Conservation (phyloP, 768 basidiomycete species). For the Suillus decipiens region DNA sequence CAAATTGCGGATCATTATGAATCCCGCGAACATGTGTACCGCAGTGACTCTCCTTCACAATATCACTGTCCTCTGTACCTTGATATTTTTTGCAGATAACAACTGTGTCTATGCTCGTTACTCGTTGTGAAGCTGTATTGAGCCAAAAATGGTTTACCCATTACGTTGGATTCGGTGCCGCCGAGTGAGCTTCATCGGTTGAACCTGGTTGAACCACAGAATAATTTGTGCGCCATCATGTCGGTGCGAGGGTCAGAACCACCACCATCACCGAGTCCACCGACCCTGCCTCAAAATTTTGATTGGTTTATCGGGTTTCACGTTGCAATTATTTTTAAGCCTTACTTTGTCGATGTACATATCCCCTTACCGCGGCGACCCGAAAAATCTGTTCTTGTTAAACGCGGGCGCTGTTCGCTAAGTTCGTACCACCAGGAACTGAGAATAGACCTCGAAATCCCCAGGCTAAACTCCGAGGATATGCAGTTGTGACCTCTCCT, state of each 20-base stretch:
- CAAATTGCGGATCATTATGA: too few relatives aligned
- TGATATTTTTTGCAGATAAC: background rate
- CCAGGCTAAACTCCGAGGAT: conserved; percentile 20
- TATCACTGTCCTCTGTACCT: conserved; percentile 32
- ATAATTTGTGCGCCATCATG: background rate
- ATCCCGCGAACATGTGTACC: too few relatives aligned
- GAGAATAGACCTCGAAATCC: background rate
- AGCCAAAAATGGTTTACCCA: conserved; percentile 28
- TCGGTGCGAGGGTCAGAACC: background rate
- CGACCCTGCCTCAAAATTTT: conserved; percentile 46
- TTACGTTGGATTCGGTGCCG: background rate
- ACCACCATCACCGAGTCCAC: conserved; percentile 33
- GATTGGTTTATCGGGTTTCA: conserved; percentile 51
- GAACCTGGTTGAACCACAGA: background rate
- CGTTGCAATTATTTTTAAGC: conserved; percentile 36
- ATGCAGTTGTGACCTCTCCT: conserved; percentile 14
- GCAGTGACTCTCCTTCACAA: background rate
- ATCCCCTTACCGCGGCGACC: conserved; percentile 31
- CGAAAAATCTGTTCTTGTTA: conserved; percentile 43
- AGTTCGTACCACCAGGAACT: background rate
- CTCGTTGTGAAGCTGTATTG: conserved; percentile 42
- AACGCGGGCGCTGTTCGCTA: background rate
- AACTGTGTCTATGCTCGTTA: background rate
- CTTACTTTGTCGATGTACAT: conserved; percentile 45
- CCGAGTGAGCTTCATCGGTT: background rate